Percentiles rank a stretch among this genome's conserved stretches.
Evolutionary conservation across 2,329 filamentous ascomycete genomes (phyloP).

Genomic region (Pseudogymnoascus sp.): DNA sequence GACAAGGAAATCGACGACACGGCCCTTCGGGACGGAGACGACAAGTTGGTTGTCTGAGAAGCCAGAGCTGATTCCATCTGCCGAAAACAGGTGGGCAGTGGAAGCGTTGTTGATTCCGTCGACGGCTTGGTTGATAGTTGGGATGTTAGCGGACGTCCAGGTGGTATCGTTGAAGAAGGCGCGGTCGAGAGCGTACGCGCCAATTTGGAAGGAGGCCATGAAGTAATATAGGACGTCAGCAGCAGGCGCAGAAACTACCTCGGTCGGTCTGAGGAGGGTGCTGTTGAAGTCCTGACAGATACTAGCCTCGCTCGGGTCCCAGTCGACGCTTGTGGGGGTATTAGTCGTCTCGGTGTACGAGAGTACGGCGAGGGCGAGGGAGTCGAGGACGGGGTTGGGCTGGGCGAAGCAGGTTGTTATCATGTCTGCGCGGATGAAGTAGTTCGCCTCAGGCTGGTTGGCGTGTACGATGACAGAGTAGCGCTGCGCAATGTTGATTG

Average conservation of each 20-base stretch:
- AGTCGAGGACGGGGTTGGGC: conserved; percentile 38
- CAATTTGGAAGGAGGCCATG: conserved; percentile 50
- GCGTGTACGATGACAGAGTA: conserved; percentile 53
- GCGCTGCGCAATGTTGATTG: conserved; percentile 61
- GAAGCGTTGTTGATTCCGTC: conserved; percentile 40
- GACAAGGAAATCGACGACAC: conserved; percentile 66
- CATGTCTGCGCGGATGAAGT: conserved; percentile 44
- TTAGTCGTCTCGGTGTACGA: conserved; percentile 17
- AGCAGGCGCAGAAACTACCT: conserved; percentile 34
- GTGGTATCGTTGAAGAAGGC: conserved; percentile 50
- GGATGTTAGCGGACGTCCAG: conserved; percentile 38
- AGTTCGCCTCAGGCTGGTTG: conserved; percentile 53
- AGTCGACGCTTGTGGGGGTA: conserved; percentile 31
- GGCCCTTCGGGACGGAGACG: conserved; percentile 32
- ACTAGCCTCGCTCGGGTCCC: conserved; percentile 32
- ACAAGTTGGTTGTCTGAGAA: conserved; percentile 51
- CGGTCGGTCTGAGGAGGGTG: conserved; percentile 37
- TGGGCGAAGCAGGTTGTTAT: conserved; percentile 36
- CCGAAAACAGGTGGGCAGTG: conserved; percentile 10
- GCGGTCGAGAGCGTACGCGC: conserved; percentile 46
- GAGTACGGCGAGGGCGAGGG: conserved; percentile 28
- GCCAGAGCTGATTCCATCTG: conserved; percentile 44
- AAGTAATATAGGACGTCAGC: conserved; percentile 46
- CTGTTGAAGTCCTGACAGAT: conserved; percentile 28
- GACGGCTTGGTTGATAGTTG: conserved; percentile 35